Conservation (phyloP, 305 asterid genomes). For the Striga hermonthica region DNA sequence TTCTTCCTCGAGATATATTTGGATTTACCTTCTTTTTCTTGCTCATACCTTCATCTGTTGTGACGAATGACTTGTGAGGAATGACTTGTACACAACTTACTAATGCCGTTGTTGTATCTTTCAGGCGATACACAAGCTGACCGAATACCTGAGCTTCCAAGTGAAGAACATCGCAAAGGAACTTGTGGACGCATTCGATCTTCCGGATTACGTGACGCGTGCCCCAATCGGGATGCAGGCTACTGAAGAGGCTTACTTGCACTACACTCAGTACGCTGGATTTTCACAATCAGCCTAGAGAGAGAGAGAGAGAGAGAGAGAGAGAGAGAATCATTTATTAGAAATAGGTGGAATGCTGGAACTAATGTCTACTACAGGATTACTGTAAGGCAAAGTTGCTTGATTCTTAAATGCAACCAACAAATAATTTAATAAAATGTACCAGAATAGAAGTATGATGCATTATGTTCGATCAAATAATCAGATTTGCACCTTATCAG, state of each 20-base stretch:
- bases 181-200: conserved; percentile 85
- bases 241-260: conserved; percentile 72
- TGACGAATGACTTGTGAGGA: not conserved
- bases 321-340: not conserved
- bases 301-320: too few species aligned
- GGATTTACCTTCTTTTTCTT: too few species aligned
- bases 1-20: too few species aligned
- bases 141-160: conserved; percentile 78
- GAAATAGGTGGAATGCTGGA: too few species aligned
- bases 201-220: conserved; percentile 88
- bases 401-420: too few species aligned
- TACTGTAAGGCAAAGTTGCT: too few species aligned
- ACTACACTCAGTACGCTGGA: conserved; percentile 77
- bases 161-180: conserved; percentile 78
- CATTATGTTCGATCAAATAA: too few species aligned
- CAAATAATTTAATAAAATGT: too few species aligned
- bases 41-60: too few species aligned
- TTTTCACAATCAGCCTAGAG: conserved; percentile 43
- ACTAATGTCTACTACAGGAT: too few species aligned
- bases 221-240: conserved; percentile 95
- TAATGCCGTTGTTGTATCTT: conserved; percentile 4
- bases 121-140: conserved; percentile 95
- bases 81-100: not conserved
- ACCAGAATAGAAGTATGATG: too few species aligned
- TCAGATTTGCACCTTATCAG: too few species aligned